phyloP scores from a whole-genome alignment of 345 rosid species.

The Abelmoschus esculentus region DNA sequence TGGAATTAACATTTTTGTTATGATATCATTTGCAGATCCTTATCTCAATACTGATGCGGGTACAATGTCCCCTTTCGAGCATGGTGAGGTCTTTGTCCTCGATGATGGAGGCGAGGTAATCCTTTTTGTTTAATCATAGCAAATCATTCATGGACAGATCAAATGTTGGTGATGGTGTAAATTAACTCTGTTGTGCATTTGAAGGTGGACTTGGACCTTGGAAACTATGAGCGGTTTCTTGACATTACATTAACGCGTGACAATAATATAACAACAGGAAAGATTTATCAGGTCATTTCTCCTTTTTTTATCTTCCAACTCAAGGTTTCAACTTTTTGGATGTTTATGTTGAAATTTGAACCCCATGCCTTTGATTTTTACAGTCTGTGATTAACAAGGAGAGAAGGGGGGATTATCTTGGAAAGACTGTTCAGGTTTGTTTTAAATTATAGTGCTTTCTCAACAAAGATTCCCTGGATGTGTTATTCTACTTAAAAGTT shows the following conservation, averaged over 20 bases:
- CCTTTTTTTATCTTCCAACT: not conserved
- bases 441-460: not conserved
- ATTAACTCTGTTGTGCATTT: slow-evolving; percentile 4
- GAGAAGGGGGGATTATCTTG: slow-evolving; percentile 94
- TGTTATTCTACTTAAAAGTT: not conserved
- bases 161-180: not conserved
- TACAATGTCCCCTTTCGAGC: slow-evolving; percentile 91
- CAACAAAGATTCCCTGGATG: not conserved
- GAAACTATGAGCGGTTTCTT: slow-evolving; percentile 73
- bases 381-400: slow-evolving; percentile 84
- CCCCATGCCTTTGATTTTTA: slow-evolving; percentile 7
- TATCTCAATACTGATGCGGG: slow-evolving; percentile 82
- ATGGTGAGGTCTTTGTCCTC: slow-evolving; percentile 77
- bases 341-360: not conserved
- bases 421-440: slow-evolving; percentile 89
- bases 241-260: slow-evolving; percentile 67
- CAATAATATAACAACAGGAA: slow-evolving; percentile 78
- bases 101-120: slow-evolving; percentile 85
- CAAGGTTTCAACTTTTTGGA: not conserved
- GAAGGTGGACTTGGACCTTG: slow-evolving; percentile 83
- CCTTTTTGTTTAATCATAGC: not conserved
- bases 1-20: not conserved
- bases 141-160: too few species aligned
- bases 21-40: slow-evolving; percentile 43
- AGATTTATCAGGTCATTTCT: slow-evolving; percentile 62